Evolutionary conservation across 1,284 basidiomycete species (phyloP), one percentile per base, ranked within the genome.

Genomic region (Boletus semigastroideus): DNA sequence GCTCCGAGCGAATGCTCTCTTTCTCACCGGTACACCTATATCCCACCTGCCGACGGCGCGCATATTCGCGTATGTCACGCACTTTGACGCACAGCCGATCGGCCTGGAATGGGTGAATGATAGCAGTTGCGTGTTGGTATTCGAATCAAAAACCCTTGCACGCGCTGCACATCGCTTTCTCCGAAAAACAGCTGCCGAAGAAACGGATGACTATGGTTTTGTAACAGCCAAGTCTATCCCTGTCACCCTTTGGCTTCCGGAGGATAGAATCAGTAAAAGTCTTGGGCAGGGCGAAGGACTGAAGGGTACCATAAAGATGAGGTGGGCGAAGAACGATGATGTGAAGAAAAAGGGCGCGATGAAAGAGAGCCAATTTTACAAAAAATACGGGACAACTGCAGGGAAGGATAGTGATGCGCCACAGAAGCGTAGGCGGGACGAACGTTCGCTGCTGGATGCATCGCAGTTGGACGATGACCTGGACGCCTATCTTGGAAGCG

Each of bases 91-190:
- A 0, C 75, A 78, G 22, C 89, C 88, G 0, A 76, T 88, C 52
- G 84, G 77, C 2, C 71, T 89, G 10, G 87, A 91, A 67, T 90
- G 88, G 89, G 76, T 92, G 10, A 82, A 90, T 64, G 89, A 92
- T 70, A 83, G 73, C 27, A 87, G 86, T 27, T 90, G 87, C 60
- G 77, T 92, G 6, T 72, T 91, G 49, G 84, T 92, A 43, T 92
- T 89, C 62, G 69, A 78, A 12, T 73, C 80, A 22, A 81, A 76
- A 46, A 57, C 68, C 34, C 67, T 73, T 7, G 86, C 87, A 10
- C 78, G 77, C 9, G 60, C 68, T 1, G 87, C 80, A 1, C 76
- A 78, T 57, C 66, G 69, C 10, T 64, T 63, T 20, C 74, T 90
- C 22, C 74, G 75, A 51, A 84, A 82, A 62, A 72, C 75, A 4